Evolutionary conservation across 495 filamentous ascomycete species (phyloP).

Genomic region (Cercophora scortea): DNA sequence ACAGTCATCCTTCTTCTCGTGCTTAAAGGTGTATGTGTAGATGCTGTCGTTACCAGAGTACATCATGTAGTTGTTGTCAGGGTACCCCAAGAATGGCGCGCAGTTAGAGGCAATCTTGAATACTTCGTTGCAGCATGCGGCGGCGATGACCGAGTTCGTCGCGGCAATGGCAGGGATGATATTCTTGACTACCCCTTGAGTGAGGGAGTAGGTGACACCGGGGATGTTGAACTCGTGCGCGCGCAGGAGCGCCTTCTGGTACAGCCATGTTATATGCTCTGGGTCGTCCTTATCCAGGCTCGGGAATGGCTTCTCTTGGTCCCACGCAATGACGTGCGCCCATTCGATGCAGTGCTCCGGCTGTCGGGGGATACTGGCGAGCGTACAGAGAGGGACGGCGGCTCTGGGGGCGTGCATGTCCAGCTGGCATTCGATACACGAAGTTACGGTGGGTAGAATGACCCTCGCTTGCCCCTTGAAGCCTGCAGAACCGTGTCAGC

Average conservation of each 20-base stretch:
- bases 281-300: slow-evolving; percentile 91
- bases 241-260: slow-evolving; percentile 71
- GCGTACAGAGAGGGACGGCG: slow-evolving; percentile 91
- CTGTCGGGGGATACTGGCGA: slow-evolving; percentile 94
- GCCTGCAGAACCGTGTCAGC: slow-evolving; percentile 28
- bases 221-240: slow-evolving; percentile 83
- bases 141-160: slow-evolving; percentile 95
- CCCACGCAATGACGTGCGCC: slow-evolving; percentile 78
- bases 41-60: slow-evolving; percentile 92
- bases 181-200: slow-evolving; percentile 97
- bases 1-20: slow-evolving; percentile 86
- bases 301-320: slow-evolving; percentile 53
- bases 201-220: slow-evolving; percentile 93
- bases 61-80: slow-evolving; percentile 94
- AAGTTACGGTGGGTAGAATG: slow-evolving; percentile 82
- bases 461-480: slow-evolving; percentile 97
- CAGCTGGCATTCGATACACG: slow-evolving; percentile 96
- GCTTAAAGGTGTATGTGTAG: slow-evolving; percentile 94
- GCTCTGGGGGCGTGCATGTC: slow-evolving; percentile 95
- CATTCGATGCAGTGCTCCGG: slow-evolving; percentile 99
- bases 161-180: slow-evolving; percentile 98
- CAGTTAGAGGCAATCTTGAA: slow-evolving; percentile 82
- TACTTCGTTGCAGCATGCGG: slow-evolving; percentile 91
- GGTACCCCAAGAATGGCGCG: slow-evolving; percentile 61
- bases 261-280: slow-evolving; percentile 96